Evolutionary conservation across 2,329 filamentous ascomycete species (phyloP).

Genomic region (Fusarium pseudocircinatum): DNA sequence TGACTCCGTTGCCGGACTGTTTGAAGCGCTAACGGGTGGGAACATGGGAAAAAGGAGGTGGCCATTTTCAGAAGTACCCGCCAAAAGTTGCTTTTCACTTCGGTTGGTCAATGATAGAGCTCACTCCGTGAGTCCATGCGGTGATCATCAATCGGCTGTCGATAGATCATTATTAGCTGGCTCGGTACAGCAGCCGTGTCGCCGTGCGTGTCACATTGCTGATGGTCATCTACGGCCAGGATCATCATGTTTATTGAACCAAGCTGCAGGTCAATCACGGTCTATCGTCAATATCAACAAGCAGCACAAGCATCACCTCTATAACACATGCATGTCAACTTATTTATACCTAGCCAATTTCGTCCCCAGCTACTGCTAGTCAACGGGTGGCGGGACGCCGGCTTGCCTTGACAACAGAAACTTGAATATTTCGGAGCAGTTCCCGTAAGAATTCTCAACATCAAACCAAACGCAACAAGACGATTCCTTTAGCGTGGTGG

Average conservation of each 20-base stretch:
- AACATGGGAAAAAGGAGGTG: constrained; percentile 37
- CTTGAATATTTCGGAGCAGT: neutral
- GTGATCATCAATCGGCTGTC: constrained; percentile 13
- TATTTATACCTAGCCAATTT: neutral
- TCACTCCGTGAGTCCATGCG: neutral
- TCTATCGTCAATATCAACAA: neutral
- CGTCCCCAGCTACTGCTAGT: constrained; percentile 10
- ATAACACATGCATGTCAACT: neutral
- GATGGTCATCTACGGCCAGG: neutral
- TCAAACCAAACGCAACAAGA: neutral
- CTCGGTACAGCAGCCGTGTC: neutral
- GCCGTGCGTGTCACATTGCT: neutral
- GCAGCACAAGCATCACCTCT: neutral
- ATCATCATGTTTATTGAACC: neutral
- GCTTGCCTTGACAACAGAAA: constrained; percentile 24
- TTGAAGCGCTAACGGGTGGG: constrained; percentile 2
- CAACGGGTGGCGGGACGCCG: constrained; percentile 35
- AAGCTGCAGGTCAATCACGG: constrained; percentile 2
- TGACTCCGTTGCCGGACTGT: constrained; percentile 9
- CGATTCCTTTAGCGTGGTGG: constrained; percentile 6
- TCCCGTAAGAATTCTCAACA: neutral
- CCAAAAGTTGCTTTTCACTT: constrained; percentile 2
- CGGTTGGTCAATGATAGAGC: neutral
- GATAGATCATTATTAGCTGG: constrained; percentile 10
- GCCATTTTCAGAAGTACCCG: constrained; percentile 11